Conservation (phyloP, 441 rosid species). For the Arabidopsis lyrata region DNA sequence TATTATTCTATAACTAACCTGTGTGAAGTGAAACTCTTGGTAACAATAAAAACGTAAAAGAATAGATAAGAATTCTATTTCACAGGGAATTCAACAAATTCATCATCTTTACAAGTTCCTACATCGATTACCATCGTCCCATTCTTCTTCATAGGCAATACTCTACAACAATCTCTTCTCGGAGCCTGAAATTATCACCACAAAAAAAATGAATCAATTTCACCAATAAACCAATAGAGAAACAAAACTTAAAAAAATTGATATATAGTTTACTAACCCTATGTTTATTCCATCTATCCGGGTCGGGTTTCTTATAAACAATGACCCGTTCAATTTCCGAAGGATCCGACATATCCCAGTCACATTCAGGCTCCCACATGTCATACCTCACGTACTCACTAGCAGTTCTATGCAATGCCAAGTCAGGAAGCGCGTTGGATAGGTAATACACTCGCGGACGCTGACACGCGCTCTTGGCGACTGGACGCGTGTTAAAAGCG, state of each 20-base stretch:
- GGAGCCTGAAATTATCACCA: conserved; percentile 47
- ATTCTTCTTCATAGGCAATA: conserved; percentile 48
- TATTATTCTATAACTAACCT: neutral
- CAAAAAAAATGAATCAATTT: no score
- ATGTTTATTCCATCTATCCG: conserved; percentile 64
- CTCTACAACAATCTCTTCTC: conserved; percentile 68
- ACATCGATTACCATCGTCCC: conserved; percentile 60
- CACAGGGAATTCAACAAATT: conserved; percentile 46
- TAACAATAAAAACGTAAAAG: neutral
- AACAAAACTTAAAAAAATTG: no score
- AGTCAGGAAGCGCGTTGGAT: conserved; percentile 51
- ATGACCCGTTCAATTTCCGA: conserved; percentile 46
- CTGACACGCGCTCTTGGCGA: conserved; percentile 54
- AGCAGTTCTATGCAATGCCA: conserved; percentile 41
- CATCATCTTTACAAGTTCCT: conserved; percentile 56
- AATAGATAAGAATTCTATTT: neutral
- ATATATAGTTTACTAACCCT: conserved; percentile 39
- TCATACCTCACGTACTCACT: conserved; percentile 53
- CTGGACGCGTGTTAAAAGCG: conserved; percentile 69
- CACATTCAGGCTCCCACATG: conserved; percentile 49
- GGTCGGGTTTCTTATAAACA: conserved; percentile 65
- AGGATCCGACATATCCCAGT: conserved; percentile 63
- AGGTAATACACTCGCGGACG: conserved; percentile 60
- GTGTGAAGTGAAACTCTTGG: neutral
- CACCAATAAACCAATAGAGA: no score